Percentiles rank a stretch among this genome's conserved stretches.
Evolutionary conservation across 176 grass and related monocot species (phyloP).

Genomic region (Sorghum bicolor): DNA sequence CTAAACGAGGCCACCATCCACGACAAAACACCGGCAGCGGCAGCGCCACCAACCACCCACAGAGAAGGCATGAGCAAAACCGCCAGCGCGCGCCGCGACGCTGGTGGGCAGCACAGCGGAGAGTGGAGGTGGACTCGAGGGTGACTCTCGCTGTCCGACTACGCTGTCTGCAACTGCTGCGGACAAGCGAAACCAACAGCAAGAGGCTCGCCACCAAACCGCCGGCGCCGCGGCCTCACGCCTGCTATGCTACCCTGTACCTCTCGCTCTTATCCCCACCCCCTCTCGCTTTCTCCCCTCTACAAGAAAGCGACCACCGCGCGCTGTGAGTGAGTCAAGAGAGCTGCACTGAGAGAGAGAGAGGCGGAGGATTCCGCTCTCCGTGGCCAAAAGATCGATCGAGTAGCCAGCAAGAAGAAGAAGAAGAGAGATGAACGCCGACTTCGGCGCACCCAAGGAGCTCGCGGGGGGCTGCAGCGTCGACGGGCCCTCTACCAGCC

Average conservation of each 20-base stretch:
- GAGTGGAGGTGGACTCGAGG: background rate
- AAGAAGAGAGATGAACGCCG: conserved; percentile 44
- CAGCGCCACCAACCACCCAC: background rate
- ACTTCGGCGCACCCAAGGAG: conserved; percentile 44
- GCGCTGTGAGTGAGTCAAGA: background rate
- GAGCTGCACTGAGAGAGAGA: background rate
- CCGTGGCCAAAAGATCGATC: conserved; percentile 3
- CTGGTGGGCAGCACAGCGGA: background rate
- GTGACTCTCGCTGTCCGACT: background rate
- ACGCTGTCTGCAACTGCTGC: background rate
- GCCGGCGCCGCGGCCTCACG: conserved; percentile 18
- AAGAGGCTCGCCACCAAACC: background rate
- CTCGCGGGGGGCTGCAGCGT: conserved; percentile 46
- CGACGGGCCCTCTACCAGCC: conserved; percentile 43
- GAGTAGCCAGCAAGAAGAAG: background rate
- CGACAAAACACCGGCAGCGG: too few species aligned
- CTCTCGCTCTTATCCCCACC: background rate
- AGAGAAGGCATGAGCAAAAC: background rate
- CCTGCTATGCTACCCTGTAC: too few species aligned
- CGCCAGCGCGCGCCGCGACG: background rate
- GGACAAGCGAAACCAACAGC: conserved; percentile 9
- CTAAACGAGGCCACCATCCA: too few species aligned
- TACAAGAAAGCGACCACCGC: conserved; percentile 5
- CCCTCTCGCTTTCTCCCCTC: background rate
- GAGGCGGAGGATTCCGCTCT: background rate